Base-by-base conservation (phyloP, 2,329 filamentous ascomycete genomes). In the Hymenoscyphus occultus region DNA sequence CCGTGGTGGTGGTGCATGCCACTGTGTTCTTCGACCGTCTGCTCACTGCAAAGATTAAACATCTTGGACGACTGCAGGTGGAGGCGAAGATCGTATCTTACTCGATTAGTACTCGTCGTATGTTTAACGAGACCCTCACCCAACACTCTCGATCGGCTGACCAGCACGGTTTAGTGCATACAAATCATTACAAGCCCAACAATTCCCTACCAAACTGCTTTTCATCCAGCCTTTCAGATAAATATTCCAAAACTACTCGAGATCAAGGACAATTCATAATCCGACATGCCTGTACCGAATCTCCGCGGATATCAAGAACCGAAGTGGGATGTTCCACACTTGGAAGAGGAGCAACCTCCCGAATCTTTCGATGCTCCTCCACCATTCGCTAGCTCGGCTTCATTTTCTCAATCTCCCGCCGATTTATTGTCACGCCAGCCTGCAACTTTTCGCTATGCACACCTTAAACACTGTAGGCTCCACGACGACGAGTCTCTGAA, bases 71-170 rank as follows among this genome's bases (percentile, higher is more conserved):
- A 35, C 2, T 35, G 35, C 6, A 35, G 45, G 45, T 51, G n/a
- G n/a, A 51, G 19, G 3, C 12, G 9, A 19, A 22, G 7, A 12
- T 51, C 45, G 45, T 51, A 12, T 51, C 45, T 51, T 51, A 22
- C 45, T 16, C 45, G 45, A n/a, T 51, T 51, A 51, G 45, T 12
- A 51, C 45, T n/a, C 10, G n/a, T 51, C 45, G 7, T 22, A 12
- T n/a, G 45, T 51, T n/a, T 51, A 51, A 51, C 45, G 45, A 51
- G 45, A 22, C 45, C 45, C 45, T 19, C n/a, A 6, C 19, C 45
- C 45, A 28, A 51, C n/a, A 51, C 22, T 22, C 45, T 51, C 45
- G 45, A 51, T 51, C 45, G 45, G 45, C n/a, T 51, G 45, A 51
- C 45, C 19, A 51, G 22, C 45, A 51, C 14, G 22, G n/a, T 48